Percentiles rank a stretch among this genome's conserved stretches.
These are phyloP conservation scores for Capronia americana DNA, from an alignment of 2,329 filamentous ascomycete genomes.

Conservation along the genomic window DNA sequence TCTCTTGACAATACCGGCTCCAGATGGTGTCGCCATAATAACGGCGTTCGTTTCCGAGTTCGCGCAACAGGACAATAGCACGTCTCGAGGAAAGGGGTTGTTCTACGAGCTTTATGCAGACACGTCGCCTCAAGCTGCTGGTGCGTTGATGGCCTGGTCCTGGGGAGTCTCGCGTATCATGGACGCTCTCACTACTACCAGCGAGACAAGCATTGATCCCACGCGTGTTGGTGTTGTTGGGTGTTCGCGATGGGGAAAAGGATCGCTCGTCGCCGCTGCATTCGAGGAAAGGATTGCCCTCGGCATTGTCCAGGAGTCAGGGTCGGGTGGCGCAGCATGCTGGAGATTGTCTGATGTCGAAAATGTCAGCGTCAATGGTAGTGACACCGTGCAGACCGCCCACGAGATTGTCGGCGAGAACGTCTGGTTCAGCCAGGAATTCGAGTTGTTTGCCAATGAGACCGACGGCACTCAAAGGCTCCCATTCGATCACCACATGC, in stretches of 20 bases:
- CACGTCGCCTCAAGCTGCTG: slow-evolving; percentile 56
- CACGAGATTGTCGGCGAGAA: slow-evolving; percentile 66
- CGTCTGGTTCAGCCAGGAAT: slow-evolving; percentile 66
- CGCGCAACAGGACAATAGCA: slow-evolving; percentile 54
- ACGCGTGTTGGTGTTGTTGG: slow-evolving; percentile 64
- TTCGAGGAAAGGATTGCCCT: slow-evolving; percentile 65
- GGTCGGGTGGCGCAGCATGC: slow-evolving; percentile 66
- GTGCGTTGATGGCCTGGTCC: slow-evolving; percentile 67
- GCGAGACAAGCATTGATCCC: slow-evolving; percentile 56
- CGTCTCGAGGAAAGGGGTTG: slow-evolving; percentile 62
- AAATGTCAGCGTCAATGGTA: slow-evolving; percentile 49
- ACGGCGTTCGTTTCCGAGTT: slow-evolving; percentile 66
- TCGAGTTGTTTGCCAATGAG: slow-evolving; percentile 55
- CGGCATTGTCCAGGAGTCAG: slow-evolving; percentile 68
- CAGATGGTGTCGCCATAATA: slow-evolving; percentile 62
- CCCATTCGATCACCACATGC: slow-evolving; percentile 65
- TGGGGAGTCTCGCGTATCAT: slow-evolving; percentile 68
- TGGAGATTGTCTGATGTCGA: slow-evolving; percentile 63
- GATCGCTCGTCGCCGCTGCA: slow-evolving; percentile 66
- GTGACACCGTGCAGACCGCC: slow-evolving; percentile 67
- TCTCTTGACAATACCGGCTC: slow-evolving; percentile 61
- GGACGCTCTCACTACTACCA: slow-evolving; percentile 62
- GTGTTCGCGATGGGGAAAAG: slow-evolving; percentile 70
- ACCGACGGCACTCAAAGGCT: slow-evolving; percentile 55
- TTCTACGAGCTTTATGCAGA: slow-evolving; percentile 67